phyloP scores from a whole-genome alignment of 305 asterid genomes.

The Fraxinus nigra region DNA sequence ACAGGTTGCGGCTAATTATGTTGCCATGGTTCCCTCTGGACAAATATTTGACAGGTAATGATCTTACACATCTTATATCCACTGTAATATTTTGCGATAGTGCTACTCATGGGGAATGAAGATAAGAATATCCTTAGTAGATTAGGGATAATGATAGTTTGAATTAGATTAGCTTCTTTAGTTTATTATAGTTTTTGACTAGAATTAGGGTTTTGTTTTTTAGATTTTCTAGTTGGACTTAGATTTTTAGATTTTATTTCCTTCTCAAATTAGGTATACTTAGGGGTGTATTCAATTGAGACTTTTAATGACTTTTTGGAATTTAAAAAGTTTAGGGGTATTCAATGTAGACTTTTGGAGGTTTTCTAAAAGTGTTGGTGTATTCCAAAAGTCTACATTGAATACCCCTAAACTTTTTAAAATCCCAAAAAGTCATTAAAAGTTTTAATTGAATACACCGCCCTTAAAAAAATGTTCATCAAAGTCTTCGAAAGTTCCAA shows the following conservation, averaged over 20 bases:
- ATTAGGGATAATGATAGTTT: not conserved
- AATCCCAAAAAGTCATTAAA: too few relatives aligned
- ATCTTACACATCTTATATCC: not conserved
- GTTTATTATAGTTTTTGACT: not conserved
- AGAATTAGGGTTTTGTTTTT: not conserved
- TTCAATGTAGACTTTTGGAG: too few relatives aligned
- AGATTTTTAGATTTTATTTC: not conserved
- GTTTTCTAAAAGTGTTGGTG: too few relatives aligned
- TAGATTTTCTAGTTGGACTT: not conserved
- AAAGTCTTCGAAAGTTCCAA: too few relatives aligned
- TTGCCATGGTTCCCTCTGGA: constrained; percentile 97
- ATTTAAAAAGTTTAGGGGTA: too few relatives aligned
- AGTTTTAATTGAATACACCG: too few relatives aligned
- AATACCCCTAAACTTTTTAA: too few relatives aligned
- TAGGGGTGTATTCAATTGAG: too few relatives aligned
- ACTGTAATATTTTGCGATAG: not conserved
- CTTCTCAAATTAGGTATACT: not conserved
- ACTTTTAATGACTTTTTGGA: too few relatives aligned
- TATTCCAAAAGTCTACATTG: too few relatives aligned
- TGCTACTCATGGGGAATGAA: not conserved
- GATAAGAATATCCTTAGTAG: not conserved
- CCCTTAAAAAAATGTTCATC: too few relatives aligned
- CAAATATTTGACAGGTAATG: constrained; percentile 92
- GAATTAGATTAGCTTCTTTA: not conserved
- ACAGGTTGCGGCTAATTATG: constrained; percentile 95